A percentile compares a stretch with the other conserved stretches of the same genome.
phyloP scores from a whole-genome alignment of 108 stramenopile genomes.

The Pseudonitzschia pungens region DNA sequence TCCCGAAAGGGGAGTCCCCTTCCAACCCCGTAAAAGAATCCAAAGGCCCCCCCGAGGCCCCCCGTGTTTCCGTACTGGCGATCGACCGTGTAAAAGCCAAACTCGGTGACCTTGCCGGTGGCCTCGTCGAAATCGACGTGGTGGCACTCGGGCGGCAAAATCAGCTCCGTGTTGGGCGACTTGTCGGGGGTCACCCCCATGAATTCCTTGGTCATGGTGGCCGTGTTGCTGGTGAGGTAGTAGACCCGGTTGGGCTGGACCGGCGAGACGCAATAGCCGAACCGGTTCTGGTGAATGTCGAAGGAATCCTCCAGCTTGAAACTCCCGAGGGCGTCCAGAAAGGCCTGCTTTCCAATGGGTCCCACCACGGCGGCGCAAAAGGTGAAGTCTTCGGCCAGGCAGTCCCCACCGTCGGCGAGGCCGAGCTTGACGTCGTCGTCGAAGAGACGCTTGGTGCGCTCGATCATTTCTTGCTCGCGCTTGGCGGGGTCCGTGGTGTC shows the following conservation, averaged over 20 bases:
- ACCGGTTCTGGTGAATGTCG: conserved; percentile 53
- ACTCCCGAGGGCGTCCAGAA: conserved; percentile 52
- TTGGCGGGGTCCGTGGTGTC: neutral
- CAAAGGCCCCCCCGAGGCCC: conserved; percentile 82
- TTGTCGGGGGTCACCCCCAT: conserved; percentile 39
- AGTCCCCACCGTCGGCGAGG: conserved; percentile 25
- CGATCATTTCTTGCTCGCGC: neutral
- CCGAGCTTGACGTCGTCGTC: conserved; percentile 11
- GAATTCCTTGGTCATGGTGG: conserved; percentile 40
- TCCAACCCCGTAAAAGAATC: conserved; percentile 76
- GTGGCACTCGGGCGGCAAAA: conserved; percentile 51
- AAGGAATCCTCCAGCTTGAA: conserved; percentile 67
- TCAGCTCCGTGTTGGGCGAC: conserved; percentile 20
- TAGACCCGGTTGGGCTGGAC: conserved; percentile 75
- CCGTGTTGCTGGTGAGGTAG: conserved; percentile 40
- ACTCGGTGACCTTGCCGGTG: conserved; percentile 59
- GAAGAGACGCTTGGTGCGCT: neutral
- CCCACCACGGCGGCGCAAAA: conserved; percentile 80
- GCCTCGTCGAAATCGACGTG: conserved; percentile 53
- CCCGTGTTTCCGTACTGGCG: conserved; percentile 81
- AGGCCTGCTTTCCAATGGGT: conserved; percentile 55
- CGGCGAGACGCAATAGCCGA: conserved; percentile 70
- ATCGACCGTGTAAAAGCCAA: conserved; percentile 78
- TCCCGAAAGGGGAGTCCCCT: conserved; percentile 68
- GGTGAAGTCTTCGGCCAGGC: conserved; percentile 59